A percentile compares a stretch with the other conserved stretches of the same genome.
Conservation (phyloP, 352 stramenopile genomes). For the Phytophthora pseudosyringae region DNA sequence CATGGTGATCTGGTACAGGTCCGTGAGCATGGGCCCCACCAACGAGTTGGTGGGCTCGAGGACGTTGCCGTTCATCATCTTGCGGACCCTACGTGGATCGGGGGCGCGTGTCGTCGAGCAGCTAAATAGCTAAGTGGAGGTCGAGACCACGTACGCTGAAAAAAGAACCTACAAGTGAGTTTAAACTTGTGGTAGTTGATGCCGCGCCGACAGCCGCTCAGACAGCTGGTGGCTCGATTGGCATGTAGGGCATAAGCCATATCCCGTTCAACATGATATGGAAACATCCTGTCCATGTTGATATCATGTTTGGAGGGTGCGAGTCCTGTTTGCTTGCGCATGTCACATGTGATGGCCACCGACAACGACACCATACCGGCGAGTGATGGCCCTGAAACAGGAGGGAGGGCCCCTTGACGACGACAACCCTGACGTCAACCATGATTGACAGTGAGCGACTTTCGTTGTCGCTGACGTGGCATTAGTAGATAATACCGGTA, state of each 20-base stretch:
- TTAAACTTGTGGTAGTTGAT: background rate
- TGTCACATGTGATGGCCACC: slow-evolving; percentile 14
- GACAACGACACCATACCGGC: slow-evolving; percentile 1
- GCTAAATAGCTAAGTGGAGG: slow-evolving; percentile 26
- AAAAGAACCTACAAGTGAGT: slow-evolving; percentile 21
- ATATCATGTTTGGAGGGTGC: background rate
- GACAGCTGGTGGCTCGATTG: background rate
- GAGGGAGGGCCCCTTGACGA: no score
- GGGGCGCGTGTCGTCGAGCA: slow-evolving; percentile 1
- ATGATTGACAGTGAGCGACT: slow-evolving; percentile 5
- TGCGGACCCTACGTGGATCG: background rate
- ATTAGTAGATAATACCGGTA: no score
- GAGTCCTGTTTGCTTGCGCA: background rate
- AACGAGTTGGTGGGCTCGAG: slow-evolving; percentile 93
- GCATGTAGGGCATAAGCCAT: background rate
- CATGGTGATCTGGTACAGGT: slow-evolving; percentile 98
- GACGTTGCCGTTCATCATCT: slow-evolving; percentile 41
- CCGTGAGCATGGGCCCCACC: slow-evolving; percentile 96
- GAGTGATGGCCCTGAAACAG: background rate
- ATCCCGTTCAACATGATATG: background rate
- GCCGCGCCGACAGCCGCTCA: background rate
- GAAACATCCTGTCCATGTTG: background rate
- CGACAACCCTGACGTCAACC: no score
- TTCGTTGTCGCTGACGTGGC: background rate
- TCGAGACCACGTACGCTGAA: slow-evolving; percentile 26